phyloP scores from a whole-genome alignment of 2,329 filamentous ascomycete genomes.

The Fusarium sulawesiense region DNA sequence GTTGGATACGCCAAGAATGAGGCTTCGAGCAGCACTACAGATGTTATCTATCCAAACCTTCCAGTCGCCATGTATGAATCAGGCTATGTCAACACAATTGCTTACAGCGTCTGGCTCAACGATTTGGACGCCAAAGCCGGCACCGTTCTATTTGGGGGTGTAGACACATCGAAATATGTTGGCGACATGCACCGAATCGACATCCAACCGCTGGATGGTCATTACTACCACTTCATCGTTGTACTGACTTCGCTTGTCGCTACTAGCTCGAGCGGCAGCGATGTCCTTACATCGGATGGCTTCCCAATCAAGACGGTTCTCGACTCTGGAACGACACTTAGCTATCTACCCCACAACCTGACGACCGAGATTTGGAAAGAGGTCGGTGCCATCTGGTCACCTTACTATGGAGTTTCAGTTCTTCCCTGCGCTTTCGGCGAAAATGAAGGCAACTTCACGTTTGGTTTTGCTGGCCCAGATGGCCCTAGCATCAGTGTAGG shows the following conservation, averaged over 20 bases:
- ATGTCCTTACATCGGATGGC: conserved; percentile 55
- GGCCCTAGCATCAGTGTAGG: conserved; percentile 63
- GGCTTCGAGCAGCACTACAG: conserved; percentile 51
- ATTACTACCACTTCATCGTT: conserved; percentile 61
- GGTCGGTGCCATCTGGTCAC: conserved; percentile 62
- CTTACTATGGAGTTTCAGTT: conserved; percentile 53
- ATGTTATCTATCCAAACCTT: conserved; percentile 65
- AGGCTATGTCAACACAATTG: conserved; percentile 72
- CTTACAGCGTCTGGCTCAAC: conserved; percentile 78
- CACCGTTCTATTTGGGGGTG: conserved; percentile 82
- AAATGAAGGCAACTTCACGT: conserved; percentile 62
- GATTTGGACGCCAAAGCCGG: conserved; percentile 71
- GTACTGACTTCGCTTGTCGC: conserved; percentile 61
- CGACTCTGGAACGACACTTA: conserved; percentile 80
- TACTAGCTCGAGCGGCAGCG: conserved; percentile 61
- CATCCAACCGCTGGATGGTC: conserved; percentile 57
- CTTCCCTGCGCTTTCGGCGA: conserved; percentile 62
- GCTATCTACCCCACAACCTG: conserved; percentile 73
- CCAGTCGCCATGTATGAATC: conserved; percentile 72
- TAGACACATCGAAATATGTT: conserved; percentile 78
- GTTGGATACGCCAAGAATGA: conserved; percentile 70
- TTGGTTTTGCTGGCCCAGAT: conserved; percentile 62
- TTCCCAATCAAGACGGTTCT: conserved; percentile 72
- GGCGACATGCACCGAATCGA: conserved; percentile 72
- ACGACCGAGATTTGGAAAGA: conserved; percentile 65